Conservation (phyloP, 306 rosid species). For the Cyamopsis tetragonoloba region DNA sequence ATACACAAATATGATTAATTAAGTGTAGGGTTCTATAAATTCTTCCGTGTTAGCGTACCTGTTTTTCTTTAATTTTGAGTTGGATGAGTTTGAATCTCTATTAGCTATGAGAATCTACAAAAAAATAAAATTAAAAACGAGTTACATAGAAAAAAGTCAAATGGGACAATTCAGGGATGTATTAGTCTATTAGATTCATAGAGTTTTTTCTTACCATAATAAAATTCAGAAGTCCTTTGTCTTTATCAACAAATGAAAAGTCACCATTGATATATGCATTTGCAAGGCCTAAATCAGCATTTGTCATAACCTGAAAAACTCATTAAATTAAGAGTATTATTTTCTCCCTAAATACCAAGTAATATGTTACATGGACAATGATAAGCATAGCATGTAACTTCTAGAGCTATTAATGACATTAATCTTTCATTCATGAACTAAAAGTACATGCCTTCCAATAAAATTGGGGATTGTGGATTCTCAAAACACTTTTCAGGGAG, state of each 20-base stretch:
- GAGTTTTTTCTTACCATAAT: slow-evolving; percentile 52
- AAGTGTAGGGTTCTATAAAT: not conserved
- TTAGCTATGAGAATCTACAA: slow-evolving; percentile 80
- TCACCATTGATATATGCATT: slow-evolving; percentile 82
- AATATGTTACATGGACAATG: not conserved
- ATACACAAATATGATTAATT: not conserved
- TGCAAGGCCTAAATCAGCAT: slow-evolving; percentile 91
- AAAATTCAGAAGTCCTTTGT: slow-evolving; percentile 64
- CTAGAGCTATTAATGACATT: not conserved
- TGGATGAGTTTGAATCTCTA: slow-evolving; percentile 56
- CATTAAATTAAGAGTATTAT: too few species aligned
- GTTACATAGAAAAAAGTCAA: not conserved
- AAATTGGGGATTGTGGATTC: slow-evolving; percentile 74
- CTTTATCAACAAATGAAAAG: slow-evolving; percentile 69
- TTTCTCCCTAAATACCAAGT: too few species aligned
- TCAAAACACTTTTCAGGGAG: slow-evolving; percentile 41
- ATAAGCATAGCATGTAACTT: slow-evolving; percentile 8
- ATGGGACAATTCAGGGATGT: too few species aligned
- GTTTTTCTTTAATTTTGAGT: slow-evolving; percentile 44
- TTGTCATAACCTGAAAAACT: slow-evolving; percentile 69
- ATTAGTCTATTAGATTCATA: too few species aligned
- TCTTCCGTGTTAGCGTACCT: slow-evolving; percentile 37
- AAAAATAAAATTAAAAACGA: not conserved
- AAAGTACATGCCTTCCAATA: slow-evolving; percentile 77
- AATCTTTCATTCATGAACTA: not conserved